Percentiles rank a stretch among this genome's conserved stretches.
Conservation (phyloP, 2,329 filamentous ascomycete genomes). For the Monilinia aucupariae region DNA sequence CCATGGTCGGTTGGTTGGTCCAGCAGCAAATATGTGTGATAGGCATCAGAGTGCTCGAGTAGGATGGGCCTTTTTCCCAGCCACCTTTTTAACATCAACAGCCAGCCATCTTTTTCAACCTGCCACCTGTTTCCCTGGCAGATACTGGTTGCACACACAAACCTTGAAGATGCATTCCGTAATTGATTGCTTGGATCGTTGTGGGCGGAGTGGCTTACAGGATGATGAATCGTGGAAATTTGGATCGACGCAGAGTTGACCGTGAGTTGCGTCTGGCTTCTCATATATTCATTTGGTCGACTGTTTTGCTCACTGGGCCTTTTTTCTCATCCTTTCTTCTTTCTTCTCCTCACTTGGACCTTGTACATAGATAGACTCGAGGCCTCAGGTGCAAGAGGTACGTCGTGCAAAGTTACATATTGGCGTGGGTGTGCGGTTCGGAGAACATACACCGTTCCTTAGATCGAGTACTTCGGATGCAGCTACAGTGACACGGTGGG, state of each 20-base stretch:
- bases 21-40: no score
- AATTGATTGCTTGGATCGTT: constrained; percentile 27
- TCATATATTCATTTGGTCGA: background rate
- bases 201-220: constrained; percentile 17
- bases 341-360: constrained; percentile 21
- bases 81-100: constrained; percentile 14
- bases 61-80: constrained; percentile 9
- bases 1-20: no score
- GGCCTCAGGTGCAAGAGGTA: constrained; percentile 27
- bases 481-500: constrained; percentile 30
- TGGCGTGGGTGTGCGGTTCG: constrained; percentile 23
- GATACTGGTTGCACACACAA: constrained; percentile 4
- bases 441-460: constrained; percentile 25
- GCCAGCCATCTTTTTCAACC: constrained; percentile 14
- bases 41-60: no score
- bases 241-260: constrained; percentile 26
- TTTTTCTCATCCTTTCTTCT: background rate
- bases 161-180: constrained; percentile 30
- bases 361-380: constrained; percentile 27
- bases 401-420: constrained; percentile 22
- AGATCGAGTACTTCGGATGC: constrained; percentile 26
- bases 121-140: constrained; percentile 11
- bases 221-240: constrained; percentile 31
- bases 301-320: background rate
- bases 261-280: constrained; percentile 23